Percentiles rank a stretch among this genome's conserved stretches.
Evolutionary conservation across 2,329 filamentous ascomycete species (phyloP).

Genomic region (Microdochium trichocladiopsis): DNA sequence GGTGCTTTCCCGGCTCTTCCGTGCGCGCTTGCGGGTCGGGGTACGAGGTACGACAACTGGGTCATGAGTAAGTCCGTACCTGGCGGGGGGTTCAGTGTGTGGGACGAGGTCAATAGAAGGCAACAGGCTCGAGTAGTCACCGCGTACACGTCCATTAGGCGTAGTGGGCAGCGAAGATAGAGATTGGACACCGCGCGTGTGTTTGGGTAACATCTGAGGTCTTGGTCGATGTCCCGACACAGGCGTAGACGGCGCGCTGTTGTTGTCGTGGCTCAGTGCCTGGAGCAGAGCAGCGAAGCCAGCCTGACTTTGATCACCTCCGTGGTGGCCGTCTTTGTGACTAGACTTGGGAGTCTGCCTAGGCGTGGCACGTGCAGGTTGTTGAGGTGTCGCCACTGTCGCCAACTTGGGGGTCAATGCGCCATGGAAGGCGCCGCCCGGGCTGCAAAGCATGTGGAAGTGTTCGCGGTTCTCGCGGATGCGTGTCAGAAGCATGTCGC

Average conservation of each 20-base stretch:
- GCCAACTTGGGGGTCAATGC: constrained; percentile 47
- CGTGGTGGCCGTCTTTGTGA: constrained; percentile 14
- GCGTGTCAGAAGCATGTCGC: constrained; percentile 68
- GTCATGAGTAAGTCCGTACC: constrained; percentile 26
- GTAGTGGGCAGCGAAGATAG: constrained; percentile 80
- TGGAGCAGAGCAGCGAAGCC: constrained; percentile 75
- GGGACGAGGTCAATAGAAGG: constrained; percentile 58
- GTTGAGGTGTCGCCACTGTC: neutral
- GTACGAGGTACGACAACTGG: constrained; percentile 33
- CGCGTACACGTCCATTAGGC: constrained; percentile 48
- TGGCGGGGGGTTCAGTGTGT: constrained; percentile 48
- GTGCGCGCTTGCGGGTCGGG: constrained; percentile 37
- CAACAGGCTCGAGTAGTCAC: constrained; percentile 44
- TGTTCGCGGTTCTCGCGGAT: constrained; percentile 89
- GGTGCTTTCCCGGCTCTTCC: constrained; percentile 76
- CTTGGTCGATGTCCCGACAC: constrained; percentile 35
- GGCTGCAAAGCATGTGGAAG: constrained; percentile 70
- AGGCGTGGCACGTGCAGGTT: constrained; percentile 29
- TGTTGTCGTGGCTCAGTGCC: constrained; percentile 70
- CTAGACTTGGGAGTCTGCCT: constrained; percentile 41
- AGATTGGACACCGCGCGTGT: constrained; percentile 72
- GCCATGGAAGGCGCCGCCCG: constrained; percentile 60
- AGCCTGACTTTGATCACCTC: constrained; percentile 48
- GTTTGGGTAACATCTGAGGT: constrained; percentile 47
- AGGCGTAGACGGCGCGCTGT: constrained; percentile 69